Conservation (phyloP, 2,329 filamentous ascomycete genomes). For the Fusarium tuaranense region DNA sequence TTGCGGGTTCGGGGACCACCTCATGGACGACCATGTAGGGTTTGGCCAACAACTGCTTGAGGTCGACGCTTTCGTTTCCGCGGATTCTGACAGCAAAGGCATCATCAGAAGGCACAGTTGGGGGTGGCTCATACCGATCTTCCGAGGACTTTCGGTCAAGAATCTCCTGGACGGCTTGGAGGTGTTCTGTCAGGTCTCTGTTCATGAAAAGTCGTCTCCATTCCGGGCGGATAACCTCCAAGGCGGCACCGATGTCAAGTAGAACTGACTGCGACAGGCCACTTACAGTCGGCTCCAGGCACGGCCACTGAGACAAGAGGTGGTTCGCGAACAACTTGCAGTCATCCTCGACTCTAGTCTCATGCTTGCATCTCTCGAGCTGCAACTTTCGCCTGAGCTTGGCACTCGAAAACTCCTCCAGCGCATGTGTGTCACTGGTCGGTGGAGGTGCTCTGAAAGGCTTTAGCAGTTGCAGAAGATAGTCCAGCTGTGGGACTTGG, state of each 20-base stretch:
- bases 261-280: constrained; percentile 27
- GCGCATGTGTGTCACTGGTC: constrained; percentile 3
- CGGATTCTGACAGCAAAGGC: constrained; percentile 28
- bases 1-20: not conserved
- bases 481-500: constrained; percentile 34
- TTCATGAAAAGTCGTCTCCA: constrained; percentile 42
- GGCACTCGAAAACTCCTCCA: constrained; percentile 37
- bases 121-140: constrained; percentile 25
- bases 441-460: constrained; percentile 27
- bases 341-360: constrained; percentile 39
- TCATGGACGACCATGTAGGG: constrained; percentile 15
- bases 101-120: constrained; percentile 28
- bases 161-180: constrained; percentile 33
- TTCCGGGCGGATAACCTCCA: constrained; percentile 41
- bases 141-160: constrained; percentile 28
- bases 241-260: constrained; percentile 37
- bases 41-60: constrained; percentile 32
- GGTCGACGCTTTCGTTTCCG: constrained; percentile 32
- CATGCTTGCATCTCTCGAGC: constrained; percentile 32
- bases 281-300: constrained; percentile 34
- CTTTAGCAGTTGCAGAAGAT: constrained; percentile 34
- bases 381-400: constrained; percentile 39
- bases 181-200: constrained; percentile 32
- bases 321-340: constrained; percentile 37
- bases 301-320: constrained; percentile 42